Conservation (phyloP, 1,284 basidiomycete genomes). For the Kwoniella shivajii region DNA sequence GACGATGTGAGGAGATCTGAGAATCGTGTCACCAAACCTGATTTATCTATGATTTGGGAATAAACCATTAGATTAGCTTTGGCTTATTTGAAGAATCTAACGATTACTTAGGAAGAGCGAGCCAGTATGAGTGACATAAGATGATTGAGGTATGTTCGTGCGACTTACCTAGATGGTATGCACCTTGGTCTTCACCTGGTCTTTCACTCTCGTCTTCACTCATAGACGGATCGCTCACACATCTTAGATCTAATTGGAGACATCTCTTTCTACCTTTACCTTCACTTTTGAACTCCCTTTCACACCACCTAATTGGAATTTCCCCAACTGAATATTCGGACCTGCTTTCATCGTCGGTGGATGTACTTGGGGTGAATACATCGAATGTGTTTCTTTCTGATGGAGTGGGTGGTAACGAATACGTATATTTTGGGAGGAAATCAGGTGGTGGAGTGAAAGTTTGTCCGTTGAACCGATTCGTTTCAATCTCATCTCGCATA, state of each 20-base stretch:
- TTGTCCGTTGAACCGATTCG: slow-evolving; percentile 2
- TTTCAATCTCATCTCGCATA: too few species aligned
- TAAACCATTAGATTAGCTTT: too few species aligned
- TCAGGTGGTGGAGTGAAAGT: slow-evolving; percentile 4
- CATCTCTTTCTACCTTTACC: slow-evolving; percentile 42
- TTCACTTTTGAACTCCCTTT: not conserved
- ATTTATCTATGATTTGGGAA: slow-evolving; percentile 33
- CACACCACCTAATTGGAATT: slow-evolving; percentile 8
- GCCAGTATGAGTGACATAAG: not conserved
- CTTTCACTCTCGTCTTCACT: slow-evolving; percentile 3
- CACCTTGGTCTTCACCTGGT: slow-evolving; percentile 11
- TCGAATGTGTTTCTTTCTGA: not conserved
- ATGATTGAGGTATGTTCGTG: not conserved
- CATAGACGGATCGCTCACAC: slow-evolving; percentile 13
- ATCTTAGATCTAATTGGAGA: slow-evolving; percentile 48
- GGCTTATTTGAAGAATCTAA: not conserved
- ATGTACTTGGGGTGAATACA: not conserved
- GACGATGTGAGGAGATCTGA: slow-evolving; percentile 62
- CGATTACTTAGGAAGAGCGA: not conserved
- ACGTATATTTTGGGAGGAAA: not conserved
- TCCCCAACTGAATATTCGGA: slow-evolving; percentile 7
- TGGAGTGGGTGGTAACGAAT: not conserved
- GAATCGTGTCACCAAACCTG: slow-evolving; percentile 71
- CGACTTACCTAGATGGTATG: slow-evolving; percentile 39
- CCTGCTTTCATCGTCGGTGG: not conserved